Conservation (phyloP, 495 filamentous ascomycete species). For the Podospora anserina region DNA sequence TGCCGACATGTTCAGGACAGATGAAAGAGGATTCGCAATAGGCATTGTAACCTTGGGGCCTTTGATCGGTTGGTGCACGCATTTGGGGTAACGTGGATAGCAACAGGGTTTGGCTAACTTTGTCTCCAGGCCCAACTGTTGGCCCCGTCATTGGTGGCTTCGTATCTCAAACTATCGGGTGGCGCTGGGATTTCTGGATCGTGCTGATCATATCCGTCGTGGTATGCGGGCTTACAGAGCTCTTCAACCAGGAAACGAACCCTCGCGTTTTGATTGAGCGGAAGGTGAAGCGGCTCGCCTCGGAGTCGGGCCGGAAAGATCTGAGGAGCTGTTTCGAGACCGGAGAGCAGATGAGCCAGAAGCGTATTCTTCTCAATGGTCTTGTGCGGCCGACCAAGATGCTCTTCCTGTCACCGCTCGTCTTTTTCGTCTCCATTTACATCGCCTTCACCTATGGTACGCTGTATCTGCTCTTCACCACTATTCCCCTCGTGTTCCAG, state of each 20-base stretch:
- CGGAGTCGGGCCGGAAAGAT: slow-evolving; percentile 35
- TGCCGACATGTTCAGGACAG: slow-evolving; percentile 53
- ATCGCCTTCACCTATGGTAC: slow-evolving; percentile 73
- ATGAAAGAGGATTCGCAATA: slow-evolving; percentile 57
- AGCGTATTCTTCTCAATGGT: slow-evolving; percentile 35
- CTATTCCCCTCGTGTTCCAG: slow-evolving; percentile 60
- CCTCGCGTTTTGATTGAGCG: slow-evolving; percentile 48
- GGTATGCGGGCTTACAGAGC: slow-evolving; percentile 40
- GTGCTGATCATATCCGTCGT: slow-evolving; percentile 48
- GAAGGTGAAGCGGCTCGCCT: slow-evolving; percentile 45
- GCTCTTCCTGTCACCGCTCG: slow-evolving; percentile 60
- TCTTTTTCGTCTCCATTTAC: slow-evolving; percentile 67
- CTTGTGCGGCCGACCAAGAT: slow-evolving; percentile 56
- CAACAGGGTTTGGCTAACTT: background rate
- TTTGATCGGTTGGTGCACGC: slow-evolving; percentile 39
- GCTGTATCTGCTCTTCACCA: slow-evolving; percentile 74
- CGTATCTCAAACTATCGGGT: slow-evolving; percentile 51
- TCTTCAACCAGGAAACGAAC: slow-evolving; percentile 57
- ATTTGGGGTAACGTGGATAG: background rate
- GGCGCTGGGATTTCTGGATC: slow-evolving; percentile 64
- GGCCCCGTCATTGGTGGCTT: slow-evolving; percentile 56
- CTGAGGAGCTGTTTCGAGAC: slow-evolving; percentile 38
- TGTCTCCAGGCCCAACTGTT: slow-evolving; percentile 43
- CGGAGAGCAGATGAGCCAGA: slow-evolving; percentile 17
- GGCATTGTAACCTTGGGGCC: slow-evolving; percentile 49